Conservation (phyloP, 1,139 yeast species). For the Saccharomyces hybrid region DNA sequence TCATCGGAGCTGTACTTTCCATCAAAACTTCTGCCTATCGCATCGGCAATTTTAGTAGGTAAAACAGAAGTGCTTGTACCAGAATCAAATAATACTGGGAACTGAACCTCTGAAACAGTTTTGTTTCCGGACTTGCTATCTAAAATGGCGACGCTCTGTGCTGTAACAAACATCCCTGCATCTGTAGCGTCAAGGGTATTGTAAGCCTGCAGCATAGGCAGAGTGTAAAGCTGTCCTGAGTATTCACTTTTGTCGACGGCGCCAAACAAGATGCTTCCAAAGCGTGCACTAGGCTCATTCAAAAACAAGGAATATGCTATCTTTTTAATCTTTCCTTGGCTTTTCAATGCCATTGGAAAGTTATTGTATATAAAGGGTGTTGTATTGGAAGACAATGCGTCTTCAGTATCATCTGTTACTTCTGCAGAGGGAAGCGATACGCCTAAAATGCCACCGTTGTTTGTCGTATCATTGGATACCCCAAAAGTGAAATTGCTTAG, state of each 20-base stretch:
- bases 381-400: background rate
- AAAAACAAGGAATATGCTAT: conserved; percentile 46
- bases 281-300: conserved; percentile 32
- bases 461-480: conserved; percentile 42
- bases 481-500: conserved; percentile 43
- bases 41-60: background rate
- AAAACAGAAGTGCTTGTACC: background rate
- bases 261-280: conserved; percentile 45
- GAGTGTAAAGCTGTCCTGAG: conserved; percentile 36
- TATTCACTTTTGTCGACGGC: conserved; percentile 46
- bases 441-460: conserved; percentile 48
- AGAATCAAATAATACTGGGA: background rate
- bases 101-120: conserved; percentile 19
- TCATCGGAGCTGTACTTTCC: background rate
- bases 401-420: conserved; percentile 28
- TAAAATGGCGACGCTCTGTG: conserved; percentile 20
- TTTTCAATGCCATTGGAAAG: conserved; percentile 45
- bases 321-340: conserved; percentile 42
- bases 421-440: conserved; percentile 47
- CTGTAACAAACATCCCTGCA: conserved; percentile 26
- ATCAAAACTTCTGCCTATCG: background rate
- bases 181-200: conserved; percentile 19
- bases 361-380: conserved; percentile 37
- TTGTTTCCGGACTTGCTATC: conserved; percentile 27
- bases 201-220: conserved; percentile 36